Percentiles rank a stretch among this genome's conserved stretches.
Evolutionary conservation across 768 basidiomycete genomes (phyloP).

Genomic region (Amanita phalloides): DNA sequence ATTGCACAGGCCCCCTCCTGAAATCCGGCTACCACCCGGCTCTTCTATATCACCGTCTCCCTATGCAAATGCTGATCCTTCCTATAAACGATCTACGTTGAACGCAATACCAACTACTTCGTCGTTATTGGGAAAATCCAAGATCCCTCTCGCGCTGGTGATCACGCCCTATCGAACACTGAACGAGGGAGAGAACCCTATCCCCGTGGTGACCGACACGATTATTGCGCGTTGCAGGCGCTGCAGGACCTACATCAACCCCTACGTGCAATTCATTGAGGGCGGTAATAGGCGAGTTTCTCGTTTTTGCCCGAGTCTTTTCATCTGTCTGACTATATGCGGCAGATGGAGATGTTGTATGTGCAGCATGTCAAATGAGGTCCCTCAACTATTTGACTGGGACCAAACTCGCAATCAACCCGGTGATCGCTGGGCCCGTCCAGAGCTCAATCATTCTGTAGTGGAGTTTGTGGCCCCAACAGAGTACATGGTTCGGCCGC

Average conservation of each 20-base stretch:
- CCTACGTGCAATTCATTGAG: slow-evolving; percentile 96
- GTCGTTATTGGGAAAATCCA: slow-evolving; percentile 78
- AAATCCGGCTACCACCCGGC: slow-evolving; percentile 81
- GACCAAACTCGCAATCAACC: slow-evolving; percentile 89
- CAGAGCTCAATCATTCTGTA: slow-evolving; percentile 88
- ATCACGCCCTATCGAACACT: slow-evolving; percentile 85
- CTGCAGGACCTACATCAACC: slow-evolving; percentile 96
- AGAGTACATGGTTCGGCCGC: slow-evolving; percentile 98
- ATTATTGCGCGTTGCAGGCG: slow-evolving; percentile 94
- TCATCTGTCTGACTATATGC: neutral
- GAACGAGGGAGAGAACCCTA: slow-evolving; percentile 72
- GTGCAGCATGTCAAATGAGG: slow-evolving; percentile 98
- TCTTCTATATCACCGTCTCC: slow-evolving; percentile 72
- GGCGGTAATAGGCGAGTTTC: slow-evolving; percentile 71
- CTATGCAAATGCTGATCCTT: slow-evolving; percentile 75
- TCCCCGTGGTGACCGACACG: slow-evolving; percentile 87
- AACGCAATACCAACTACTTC: slow-evolving; percentile 91
- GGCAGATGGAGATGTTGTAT: slow-evolving; percentile 95
- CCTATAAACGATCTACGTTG: slow-evolving; percentile 85
- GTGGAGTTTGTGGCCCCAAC: slow-evolving; percentile 97
- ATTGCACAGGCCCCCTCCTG: slow-evolving; percentile 72
- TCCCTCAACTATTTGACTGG: slow-evolving; percentile 98
- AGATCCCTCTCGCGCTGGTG: slow-evolving; percentile 82
- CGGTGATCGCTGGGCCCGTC: slow-evolving; percentile 88
- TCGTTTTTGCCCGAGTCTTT: slow-evolving; percentile 6